Percentiles rank a stretch among this genome's conserved stretches.
Conservation (phyloP, 345 rosid genomes). For the Psidium friedrichsthalianum region DNA sequence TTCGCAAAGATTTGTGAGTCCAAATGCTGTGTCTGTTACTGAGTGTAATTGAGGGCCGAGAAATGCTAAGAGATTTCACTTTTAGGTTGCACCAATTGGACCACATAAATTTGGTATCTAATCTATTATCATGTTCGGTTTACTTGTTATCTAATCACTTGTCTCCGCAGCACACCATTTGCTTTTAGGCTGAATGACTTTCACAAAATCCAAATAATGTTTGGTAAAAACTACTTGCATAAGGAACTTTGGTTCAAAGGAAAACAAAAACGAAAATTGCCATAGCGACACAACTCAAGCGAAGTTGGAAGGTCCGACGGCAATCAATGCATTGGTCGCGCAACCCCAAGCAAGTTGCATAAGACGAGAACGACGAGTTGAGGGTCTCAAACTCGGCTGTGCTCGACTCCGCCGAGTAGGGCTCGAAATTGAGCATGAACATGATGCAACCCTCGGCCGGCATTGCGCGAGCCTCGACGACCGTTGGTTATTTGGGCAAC, state of each 20-base stretch:
- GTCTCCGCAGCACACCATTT: background rate
- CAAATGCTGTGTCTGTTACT: background rate
- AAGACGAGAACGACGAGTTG: background rate
- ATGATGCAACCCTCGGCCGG: background rate
- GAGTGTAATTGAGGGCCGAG: background rate
- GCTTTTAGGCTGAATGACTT: background rate
- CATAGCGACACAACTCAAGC: background rate
- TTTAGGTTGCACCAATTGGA: fast-evolving
- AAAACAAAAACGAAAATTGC: background rate
- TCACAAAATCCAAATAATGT: background rate
- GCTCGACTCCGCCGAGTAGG: background rate
- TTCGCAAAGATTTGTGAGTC: background rate
- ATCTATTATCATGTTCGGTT: background rate
- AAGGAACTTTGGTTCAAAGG: background rate
- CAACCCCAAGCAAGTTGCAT: background rate
- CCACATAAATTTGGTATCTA: background rate
- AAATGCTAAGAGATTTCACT: background rate
- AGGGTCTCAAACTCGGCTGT: background rate
- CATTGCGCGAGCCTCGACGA: background rate
- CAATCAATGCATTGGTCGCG: background rate
- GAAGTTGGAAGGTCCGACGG: background rate
- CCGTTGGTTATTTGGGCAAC: background rate
- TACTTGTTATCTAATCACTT: background rate
- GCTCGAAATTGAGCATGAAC: background rate
- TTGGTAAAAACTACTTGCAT: background rate